Conservation (phyloP, 371 early-diverging fungal genomes). For the Furculomyces boomerangus region DNA sequence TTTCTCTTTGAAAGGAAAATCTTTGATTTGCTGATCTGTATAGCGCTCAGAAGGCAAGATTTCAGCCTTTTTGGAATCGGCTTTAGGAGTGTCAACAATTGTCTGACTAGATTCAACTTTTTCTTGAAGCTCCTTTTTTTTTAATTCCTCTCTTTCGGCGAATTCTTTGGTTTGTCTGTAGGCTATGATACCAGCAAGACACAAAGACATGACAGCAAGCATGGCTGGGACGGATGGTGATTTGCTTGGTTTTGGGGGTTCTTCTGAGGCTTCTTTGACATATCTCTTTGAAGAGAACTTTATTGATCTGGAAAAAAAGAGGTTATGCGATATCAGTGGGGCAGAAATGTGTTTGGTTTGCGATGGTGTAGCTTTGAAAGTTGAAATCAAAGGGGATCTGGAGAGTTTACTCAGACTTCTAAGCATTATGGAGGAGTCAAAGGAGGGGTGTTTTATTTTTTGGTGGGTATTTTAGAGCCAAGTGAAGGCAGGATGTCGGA, state of each 20-base stretch:
- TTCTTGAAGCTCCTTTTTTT: not conserved
- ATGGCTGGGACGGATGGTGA: constrained; percentile 1
- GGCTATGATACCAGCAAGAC: not conserved
- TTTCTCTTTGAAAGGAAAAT: constrained; percentile 18
- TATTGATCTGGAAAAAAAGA: not conserved
- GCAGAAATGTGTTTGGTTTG: not conserved
- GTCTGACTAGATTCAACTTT: not conserved
- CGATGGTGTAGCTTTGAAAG: not conserved
- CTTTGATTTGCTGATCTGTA: constrained; percentile 4
- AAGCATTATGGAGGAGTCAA: too few relatives aligned
- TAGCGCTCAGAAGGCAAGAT: not conserved
- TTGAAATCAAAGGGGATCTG: too few relatives aligned
- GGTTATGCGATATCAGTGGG: not conserved
- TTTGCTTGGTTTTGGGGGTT: not conserved
- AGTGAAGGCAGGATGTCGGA: too few relatives aligned
- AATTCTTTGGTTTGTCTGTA: not conserved
- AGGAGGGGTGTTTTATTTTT: too few relatives aligned
- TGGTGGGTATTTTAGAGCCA: too few relatives aligned
- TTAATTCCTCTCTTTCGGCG: not conserved
- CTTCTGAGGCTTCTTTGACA: not conserved
- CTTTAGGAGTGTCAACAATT: not conserved
- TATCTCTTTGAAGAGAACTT: not conserved
- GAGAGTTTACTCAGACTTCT: too few relatives aligned
- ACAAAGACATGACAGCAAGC: constrained; percentile 1
- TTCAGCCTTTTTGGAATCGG: not conserved